Evolutionary conservation across 768 basidiomycete genomes (phyloP).

Genomic region (Clavaria fumosa): DNA sequence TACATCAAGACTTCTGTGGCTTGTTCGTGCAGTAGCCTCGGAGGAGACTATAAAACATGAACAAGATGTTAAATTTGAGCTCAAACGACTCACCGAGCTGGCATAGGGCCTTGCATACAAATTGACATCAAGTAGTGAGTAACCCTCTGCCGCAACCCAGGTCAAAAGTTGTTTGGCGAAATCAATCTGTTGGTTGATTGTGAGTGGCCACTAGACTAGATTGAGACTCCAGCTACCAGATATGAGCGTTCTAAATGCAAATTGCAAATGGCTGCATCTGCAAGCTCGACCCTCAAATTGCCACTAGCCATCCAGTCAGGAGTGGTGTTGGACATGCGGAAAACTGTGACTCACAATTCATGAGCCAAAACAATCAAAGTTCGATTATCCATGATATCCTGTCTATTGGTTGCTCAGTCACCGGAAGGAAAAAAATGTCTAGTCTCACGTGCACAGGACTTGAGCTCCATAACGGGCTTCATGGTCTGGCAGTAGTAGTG

Average conservation of each 20-base stretch:
- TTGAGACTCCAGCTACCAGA: constrained; percentile 34
- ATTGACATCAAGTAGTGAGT: constrained; percentile 77
- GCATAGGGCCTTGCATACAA: constrained; percentile 47
- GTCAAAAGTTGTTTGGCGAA: constrained; percentile 63
- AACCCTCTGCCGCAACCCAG: constrained; percentile 57
- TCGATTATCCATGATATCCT: constrained; percentile 60
- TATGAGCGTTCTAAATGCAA: constrained; percentile 72
- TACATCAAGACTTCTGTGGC: constrained; percentile 56
- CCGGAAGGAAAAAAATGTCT: neutral
- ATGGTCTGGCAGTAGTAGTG: constrained; percentile 49
- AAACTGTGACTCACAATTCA: constrained; percentile 60
- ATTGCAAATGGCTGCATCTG: constrained; percentile 55
- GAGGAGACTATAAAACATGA: constrained; percentile 16
- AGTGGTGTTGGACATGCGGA: too few species aligned
- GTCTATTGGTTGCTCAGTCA: constrained; percentile 27
- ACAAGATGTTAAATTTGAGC: neutral
- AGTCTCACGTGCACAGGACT: constrained; percentile 75
- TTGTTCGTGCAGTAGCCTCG: constrained; percentile 28
- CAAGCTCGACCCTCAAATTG: constrained; percentile 73
- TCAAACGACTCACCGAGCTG: constrained; percentile 17
- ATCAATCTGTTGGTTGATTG: constrained; percentile 47
- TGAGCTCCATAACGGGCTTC: constrained; percentile 67
- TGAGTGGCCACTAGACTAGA: neutral
- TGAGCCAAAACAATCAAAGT: constrained; percentile 82
- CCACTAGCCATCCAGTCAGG: too few species aligned